Evolutionary conservation across 2,329 filamentous ascomycete genomes (phyloP).

Genomic region (Alternaria arborescens): DNA sequence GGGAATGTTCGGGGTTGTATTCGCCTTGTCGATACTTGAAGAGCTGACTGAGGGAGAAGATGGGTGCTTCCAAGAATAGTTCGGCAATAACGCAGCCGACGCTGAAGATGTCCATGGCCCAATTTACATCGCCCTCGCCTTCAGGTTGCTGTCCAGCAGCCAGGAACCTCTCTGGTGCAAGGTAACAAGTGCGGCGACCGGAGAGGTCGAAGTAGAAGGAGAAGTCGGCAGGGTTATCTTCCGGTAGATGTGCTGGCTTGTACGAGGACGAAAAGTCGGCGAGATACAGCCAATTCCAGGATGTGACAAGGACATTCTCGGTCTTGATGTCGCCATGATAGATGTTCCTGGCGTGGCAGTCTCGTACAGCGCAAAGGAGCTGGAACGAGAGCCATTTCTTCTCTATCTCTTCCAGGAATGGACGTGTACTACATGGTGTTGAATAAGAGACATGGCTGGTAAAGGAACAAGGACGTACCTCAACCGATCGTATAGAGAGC

Average conservation of each 20-base stretch:
- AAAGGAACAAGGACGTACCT: slow-evolving; percentile 52
- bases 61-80: slow-evolving; percentile 90
- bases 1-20: slow-evolving; percentile 84
- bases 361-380: slow-evolving; percentile 87
- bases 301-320: slow-evolving; percentile 95
- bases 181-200: slow-evolving; percentile 88
- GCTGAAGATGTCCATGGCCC: slow-evolving; percentile 99
- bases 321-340: slow-evolving; percentile 99
- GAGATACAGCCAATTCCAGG: slow-evolving; percentile 99
- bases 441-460: slow-evolving; percentile 21
- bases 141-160: slow-evolving; percentile 72
- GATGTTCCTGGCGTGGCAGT: slow-evolving; percentile 87
- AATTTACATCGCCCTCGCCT: slow-evolving; percentile 71
- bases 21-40: slow-evolving; percentile 94
- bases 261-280: slow-evolving; percentile 97
- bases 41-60: slow-evolving; percentile 96
- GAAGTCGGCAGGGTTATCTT: slow-evolving; percentile 96
- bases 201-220: slow-evolving; percentile 98
- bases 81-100: slow-evolving; percentile 96
- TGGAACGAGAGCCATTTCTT: slow-evolving; percentile 99
- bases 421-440: slow-evolving; percentile 74
- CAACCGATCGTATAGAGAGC: slow-evolving; percentile 94
- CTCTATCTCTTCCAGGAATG: slow-evolving; percentile 95
- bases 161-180: slow-evolving; percentile 92
- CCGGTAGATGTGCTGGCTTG: slow-evolving; percentile 91